Percentiles rank a stretch among this genome's conserved stretches.
Conservation (phyloP, 345 rosid genomes). For the Limnanthes douglasii region DNA sequence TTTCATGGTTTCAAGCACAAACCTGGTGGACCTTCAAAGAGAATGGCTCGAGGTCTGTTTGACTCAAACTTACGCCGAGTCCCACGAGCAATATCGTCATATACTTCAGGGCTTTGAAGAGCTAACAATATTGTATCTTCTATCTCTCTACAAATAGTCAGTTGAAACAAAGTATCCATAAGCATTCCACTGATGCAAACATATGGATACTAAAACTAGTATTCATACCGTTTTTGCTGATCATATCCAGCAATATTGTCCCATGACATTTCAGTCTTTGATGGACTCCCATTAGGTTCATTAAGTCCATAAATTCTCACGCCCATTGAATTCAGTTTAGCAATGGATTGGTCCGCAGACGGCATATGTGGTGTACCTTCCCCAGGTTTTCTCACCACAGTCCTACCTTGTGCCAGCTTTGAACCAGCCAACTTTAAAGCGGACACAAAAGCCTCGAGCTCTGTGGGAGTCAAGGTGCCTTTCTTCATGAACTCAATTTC, state of each 20-base stretch:
- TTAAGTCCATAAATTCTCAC: conserved; percentile 69
- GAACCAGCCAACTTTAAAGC: conserved; percentile 48
- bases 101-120: conserved; percentile 69
- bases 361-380: conserved; percentile 23
- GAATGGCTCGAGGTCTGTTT: conserved; percentile 87
- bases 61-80: conserved; percentile 78
- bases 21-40: conserved; percentile 99
- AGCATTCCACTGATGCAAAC: not conserved
- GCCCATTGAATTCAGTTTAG: conserved; percentile 67
- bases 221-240: conserved; percentile 44
- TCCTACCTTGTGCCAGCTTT: conserved; percentile 24
- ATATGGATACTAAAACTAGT: not conserved
- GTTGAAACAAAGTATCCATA: not conserved
- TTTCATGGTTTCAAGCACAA: conserved; percentile 3
- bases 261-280: conserved; percentile 57
- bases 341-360: conserved; percentile 33
- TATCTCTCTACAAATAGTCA: conserved; percentile 46
- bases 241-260: conserved; percentile 87
- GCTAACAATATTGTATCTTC: conserved; percentile 86
- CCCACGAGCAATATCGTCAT: conserved; percentile 86
- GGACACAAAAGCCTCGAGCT: conserved; percentile 85
- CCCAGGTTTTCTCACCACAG: conserved; percentile 19
- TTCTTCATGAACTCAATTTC: conserved; percentile 84
- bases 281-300: conserved; percentile 22
- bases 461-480: conserved; percentile 58